Evolutionary conservation across 345 rosid species (phyloP).

Genomic region (Garcia nutans): DNA sequence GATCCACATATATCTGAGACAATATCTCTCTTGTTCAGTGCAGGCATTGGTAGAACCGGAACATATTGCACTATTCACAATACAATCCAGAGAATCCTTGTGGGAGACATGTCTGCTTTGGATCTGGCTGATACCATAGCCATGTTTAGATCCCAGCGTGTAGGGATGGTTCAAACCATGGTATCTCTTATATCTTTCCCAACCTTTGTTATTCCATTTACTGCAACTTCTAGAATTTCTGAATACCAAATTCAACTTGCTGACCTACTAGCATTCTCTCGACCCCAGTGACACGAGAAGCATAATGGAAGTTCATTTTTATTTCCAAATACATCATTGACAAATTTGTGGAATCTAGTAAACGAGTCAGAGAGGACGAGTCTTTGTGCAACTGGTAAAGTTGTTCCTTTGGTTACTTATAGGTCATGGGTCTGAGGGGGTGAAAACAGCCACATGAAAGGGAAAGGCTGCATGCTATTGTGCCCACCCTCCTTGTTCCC

Average conservation of each 20-base stretch:
- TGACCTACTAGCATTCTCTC: background rate
- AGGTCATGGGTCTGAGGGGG: no score
- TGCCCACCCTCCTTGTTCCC: no score
- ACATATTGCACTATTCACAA: constrained; percentile 89
- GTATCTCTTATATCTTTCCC: constrained; percentile 40
- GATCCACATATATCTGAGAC: constrained; percentile 28
- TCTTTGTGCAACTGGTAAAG: no score
- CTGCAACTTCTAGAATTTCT: background rate
- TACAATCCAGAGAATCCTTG: constrained; percentile 86
- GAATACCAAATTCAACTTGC: constrained; percentile 8
- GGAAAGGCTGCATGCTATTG: no score
- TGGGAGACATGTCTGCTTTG: constrained; percentile 82
- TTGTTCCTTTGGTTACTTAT: no score
- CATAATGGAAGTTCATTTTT: background rate
- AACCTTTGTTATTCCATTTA: constrained; percentile 2
- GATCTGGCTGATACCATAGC: constrained; percentile 64
- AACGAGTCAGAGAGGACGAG: background rate
- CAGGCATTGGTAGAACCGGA: constrained; percentile 98
- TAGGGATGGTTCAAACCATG: constrained; percentile 94
- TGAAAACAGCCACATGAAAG: no score
- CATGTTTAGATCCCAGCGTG: constrained; percentile 73
- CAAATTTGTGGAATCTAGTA: background rate
- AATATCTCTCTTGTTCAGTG: constrained; percentile 50
- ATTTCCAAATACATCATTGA: constrained; percentile 1
- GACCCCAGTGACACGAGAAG: background rate